Base-by-base conservation (phyloP, 352 stramenopile species). In the Aphanomyces stellatus region DNA sequence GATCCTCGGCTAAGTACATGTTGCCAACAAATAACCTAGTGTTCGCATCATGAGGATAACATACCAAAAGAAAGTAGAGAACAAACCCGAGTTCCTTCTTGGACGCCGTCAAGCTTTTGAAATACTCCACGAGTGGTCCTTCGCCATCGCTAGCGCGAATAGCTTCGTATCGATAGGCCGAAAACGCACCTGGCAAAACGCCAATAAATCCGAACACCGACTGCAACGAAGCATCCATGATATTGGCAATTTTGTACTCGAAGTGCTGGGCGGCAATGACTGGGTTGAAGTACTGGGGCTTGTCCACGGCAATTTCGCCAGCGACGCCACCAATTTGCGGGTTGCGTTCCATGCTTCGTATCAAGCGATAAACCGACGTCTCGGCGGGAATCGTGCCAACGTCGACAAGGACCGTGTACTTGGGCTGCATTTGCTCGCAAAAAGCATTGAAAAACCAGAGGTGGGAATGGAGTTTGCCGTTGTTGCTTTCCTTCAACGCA, bases 1-100 rank as follows among this genome's bases (percentile, higher is more conserved):
- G 76, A 53, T 87, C 80, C 67, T 87, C 77, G 13, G 77, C 78
- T 0, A 88, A 71, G 55, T 85, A 87, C 80, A 87, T 85, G 63
- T 87, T 88, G 25, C 78, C 78, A 42, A 78, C 79, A 60, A 85
- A 86, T 4, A 79, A 76, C 17, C 55, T 64, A 64, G 51, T 15
- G 43, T 28, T 27, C n/a, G 13, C 22, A 56, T 37, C 27, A 41
- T 15, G 27, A 43, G 22, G 17, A 25, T 19, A 37, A 35, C 24
- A n/a, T 30, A 43, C 11, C 10, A 17, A 53, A 19, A 22, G 51
- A 0, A 43, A 25, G 8, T 17, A 46, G 35, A 43, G 13, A 34
- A 27, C 55, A 15, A 24, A 64, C 55, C 76, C 76, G 4, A 80
- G 55, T 8, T 79, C 76, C 22, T 73, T 72, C 0, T 69, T 79